Conservation (phyloP, 179 eudicot genomes). For the Heliamphora pulchella region DNA sequence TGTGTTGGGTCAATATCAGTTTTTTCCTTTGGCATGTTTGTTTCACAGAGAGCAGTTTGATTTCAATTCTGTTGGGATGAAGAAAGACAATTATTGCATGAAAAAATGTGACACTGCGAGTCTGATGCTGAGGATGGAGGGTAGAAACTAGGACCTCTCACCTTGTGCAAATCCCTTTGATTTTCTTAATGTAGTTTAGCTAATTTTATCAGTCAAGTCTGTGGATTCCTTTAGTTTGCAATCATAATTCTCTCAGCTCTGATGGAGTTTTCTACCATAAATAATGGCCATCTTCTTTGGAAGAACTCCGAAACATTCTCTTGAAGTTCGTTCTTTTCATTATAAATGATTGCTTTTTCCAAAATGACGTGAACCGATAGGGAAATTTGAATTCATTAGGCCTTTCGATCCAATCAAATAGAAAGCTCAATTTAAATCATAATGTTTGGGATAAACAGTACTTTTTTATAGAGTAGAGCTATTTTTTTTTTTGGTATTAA, state of each 20-base stretch:
- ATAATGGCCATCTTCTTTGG: too few species aligned
- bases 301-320: too few species aligned
- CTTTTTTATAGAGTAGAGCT: too few species aligned
- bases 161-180: constrained; percentile 1
- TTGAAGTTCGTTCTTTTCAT: too few species aligned
- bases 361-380: too few species aligned
- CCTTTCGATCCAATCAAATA: too few species aligned
- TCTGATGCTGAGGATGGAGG: background rate
- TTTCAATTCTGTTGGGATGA: background rate
- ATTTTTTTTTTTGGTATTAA: too few species aligned
- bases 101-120: background rate
- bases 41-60: background rate
- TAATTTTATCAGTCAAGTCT: background rate
- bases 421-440: too few species aligned
- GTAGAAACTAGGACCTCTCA: background rate
- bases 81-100: background rate
- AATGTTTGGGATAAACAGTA: too few species aligned
- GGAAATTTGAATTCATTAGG: too few species aligned
- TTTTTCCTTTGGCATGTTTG: background rate
- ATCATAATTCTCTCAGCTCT: background rate
- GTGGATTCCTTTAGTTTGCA: background rate
- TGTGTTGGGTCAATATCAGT: background rate
- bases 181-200: background rate
- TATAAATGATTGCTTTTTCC: too few species aligned
- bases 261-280: background rate